Conservation (phyloP, 1,284 basidiomycete genomes). For the Rhodotorula glutinis region DNA sequence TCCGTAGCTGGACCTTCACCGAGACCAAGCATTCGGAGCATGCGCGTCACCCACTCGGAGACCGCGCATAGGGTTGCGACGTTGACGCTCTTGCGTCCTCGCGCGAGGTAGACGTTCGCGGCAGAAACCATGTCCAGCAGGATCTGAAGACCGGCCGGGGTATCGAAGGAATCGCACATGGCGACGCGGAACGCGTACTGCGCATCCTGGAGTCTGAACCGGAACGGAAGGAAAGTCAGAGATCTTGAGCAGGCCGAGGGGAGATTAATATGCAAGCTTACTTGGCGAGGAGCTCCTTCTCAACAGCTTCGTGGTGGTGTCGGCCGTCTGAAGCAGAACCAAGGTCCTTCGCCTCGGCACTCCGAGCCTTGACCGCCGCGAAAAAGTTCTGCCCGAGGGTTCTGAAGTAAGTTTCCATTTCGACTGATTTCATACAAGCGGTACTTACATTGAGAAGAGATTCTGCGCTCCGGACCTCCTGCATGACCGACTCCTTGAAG, state of each 20-base stretch:
- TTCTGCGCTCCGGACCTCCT: slow-evolving; percentile 85
- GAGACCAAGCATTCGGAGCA: slow-evolving; percentile 93
- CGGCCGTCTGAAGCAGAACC: slow-evolving; percentile 48
- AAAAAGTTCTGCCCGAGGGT: slow-evolving; percentile 78
- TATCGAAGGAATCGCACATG: slow-evolving; percentile 97
- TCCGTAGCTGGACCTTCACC: slow-evolving; percentile 62
- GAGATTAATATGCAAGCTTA: slow-evolving; percentile 14
- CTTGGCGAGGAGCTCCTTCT: slow-evolving; percentile 50
- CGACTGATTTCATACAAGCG: no score
- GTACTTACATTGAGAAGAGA: slow-evolving; percentile 74
- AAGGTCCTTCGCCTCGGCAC: slow-evolving; percentile 50
- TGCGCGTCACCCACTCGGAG: slow-evolving; percentile 79
- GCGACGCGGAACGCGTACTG: slow-evolving; percentile 81
- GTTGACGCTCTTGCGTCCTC: slow-evolving; percentile 53
- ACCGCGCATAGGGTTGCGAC: slow-evolving; percentile 67
- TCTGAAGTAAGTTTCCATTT: no score
- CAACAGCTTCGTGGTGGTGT: slow-evolving; percentile 53
- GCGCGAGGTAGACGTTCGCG: slow-evolving; percentile 78
- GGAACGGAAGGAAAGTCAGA: slow-evolving; percentile 20
- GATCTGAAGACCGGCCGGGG: slow-evolving; percentile 73
- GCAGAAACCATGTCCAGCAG: slow-evolving; percentile 81
- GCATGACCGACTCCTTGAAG: slow-evolving; percentile 81
- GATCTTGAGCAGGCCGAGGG: background rate
- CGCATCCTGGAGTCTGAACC: slow-evolving; percentile 65
- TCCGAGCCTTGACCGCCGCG: slow-evolving; percentile 74